Conservation (phyloP, 2,329 filamentous ascomycete genomes). For the Plectosphaerella plurivora region DNA sequence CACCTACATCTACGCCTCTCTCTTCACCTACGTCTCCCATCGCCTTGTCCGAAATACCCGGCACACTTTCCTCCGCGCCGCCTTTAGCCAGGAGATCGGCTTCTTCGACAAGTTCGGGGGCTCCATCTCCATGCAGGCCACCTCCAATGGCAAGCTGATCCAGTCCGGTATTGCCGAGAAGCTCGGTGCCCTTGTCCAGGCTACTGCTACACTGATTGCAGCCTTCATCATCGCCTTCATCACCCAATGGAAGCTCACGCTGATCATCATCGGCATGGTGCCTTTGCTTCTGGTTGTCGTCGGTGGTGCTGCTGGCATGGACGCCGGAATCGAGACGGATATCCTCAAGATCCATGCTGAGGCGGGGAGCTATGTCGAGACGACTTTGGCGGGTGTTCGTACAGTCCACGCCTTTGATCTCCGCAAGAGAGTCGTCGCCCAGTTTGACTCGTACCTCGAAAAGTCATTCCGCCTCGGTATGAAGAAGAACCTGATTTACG, state of each 20-base stretch:
- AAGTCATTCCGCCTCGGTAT: conserved; percentile 1
- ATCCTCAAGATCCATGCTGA: background rate
- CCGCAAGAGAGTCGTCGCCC: background rate
- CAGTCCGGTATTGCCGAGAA: conserved; percentile 30
- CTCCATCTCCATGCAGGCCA: conserved; percentile 32
- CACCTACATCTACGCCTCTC: conserved; percentile 28
- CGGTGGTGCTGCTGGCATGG: conserved; percentile 14
- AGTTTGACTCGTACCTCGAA: conserved; percentile 3
- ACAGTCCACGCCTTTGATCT: conserved; percentile 6
- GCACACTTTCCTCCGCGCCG: conserved; percentile 36
- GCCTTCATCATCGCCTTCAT: conserved; percentile 29
- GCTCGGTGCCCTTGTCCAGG: conserved; percentile 26
- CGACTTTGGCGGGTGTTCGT: conserved; percentile 3
- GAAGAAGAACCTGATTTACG: conserved; percentile 4
- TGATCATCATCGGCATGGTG: conserved; percentile 39
- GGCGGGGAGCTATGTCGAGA: conserved; percentile 4
- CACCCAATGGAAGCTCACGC: conserved; percentile 32
- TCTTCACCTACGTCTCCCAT: conserved; percentile 36
- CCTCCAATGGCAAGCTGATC: conserved; percentile 31
- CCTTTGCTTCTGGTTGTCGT: conserved; percentile 10
- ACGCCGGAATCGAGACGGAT: conserved; percentile 9
- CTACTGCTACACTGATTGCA: conserved; percentile 24
- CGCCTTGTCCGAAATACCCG: conserved; percentile 35
- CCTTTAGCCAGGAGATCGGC: conserved; percentile 35
- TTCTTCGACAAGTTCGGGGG: conserved; percentile 33